These are phyloP conservation scores for Diospyros lotus DNA, from an alignment of 148 eudicot genomes.

Conservation along the genomic window DNA sequence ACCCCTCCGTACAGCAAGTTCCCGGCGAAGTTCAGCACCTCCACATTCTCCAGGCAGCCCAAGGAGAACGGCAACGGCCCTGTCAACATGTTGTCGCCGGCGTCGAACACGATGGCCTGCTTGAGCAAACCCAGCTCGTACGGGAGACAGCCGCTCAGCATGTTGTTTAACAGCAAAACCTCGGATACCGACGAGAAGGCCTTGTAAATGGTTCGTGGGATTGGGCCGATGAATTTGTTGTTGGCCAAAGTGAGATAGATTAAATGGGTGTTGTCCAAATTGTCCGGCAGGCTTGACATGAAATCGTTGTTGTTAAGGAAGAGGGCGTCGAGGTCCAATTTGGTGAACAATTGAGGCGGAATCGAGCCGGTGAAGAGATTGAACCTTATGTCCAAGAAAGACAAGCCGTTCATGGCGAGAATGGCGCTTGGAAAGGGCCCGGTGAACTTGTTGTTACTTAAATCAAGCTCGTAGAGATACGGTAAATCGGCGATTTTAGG, in stretches of 20 bases:
- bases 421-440: slow-evolving; percentile 71
- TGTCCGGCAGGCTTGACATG: slow-evolving; percentile 43
- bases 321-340: slow-evolving; percentile 40
- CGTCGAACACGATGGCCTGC: slow-evolving; percentile 42
- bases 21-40: slow-evolving; percentile 45
- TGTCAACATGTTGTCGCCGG: slow-evolving; percentile 41
- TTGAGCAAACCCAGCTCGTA: slow-evolving; percentile 46
- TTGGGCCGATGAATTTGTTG: slow-evolving; percentile 51
- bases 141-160: slow-evolving; percentile 52
- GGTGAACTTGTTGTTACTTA: slow-evolving; percentile 75
- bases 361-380: slow-evolving; percentile 67
- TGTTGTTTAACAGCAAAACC: slow-evolving; percentile 45
- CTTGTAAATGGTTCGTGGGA: slow-evolving; percentile 35
- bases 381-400: slow-evolving; percentile 71
- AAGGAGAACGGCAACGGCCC: slow-evolving; percentile 52
- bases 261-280: slow-evolving; percentile 27
- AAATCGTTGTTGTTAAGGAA: slow-evolving; percentile 61
- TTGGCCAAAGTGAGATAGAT: slow-evolving; percentile 54
- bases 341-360: slow-evolving; percentile 58
- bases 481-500: slow-evolving; percentile 51
- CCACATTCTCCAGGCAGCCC: slow-evolving; percentile 40
- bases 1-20: slow-evolving; percentile 43
- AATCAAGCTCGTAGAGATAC: slow-evolving; percentile 75
- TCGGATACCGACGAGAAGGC: slow-evolving; percentile 31
- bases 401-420: slow-evolving; percentile 41